Conservation (phyloP, 169 alveolate species). For the Cryptosporidium viatorum region DNA sequence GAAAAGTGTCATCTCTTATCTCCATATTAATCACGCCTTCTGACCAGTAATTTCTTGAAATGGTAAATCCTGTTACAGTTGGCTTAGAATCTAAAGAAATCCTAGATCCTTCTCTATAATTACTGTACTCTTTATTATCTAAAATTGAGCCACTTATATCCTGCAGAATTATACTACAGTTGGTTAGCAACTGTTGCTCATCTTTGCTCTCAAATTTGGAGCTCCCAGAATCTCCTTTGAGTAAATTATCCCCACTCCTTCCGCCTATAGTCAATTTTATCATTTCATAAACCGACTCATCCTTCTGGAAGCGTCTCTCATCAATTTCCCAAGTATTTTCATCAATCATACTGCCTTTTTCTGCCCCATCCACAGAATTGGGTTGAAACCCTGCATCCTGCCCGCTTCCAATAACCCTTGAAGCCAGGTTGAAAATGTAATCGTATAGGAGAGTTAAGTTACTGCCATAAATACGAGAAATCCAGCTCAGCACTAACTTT, state of each 20-base stretch:
- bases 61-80: slow-evolving; percentile 38
- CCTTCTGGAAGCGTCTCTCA: slow-evolving; percentile 35
- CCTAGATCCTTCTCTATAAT: neutral
- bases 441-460: slow-evolving; percentile 55
- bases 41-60: slow-evolving; percentile 68
- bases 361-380: neutral
- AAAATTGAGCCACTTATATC: slow-evolving; percentile 43
- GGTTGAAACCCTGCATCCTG: slow-evolving; percentile 13
- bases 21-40: slow-evolving; percentile 19
- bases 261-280: slow-evolving; percentile 43
- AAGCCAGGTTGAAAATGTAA: slow-evolving; percentile 45
- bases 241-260: slow-evolving; percentile 2
- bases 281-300: slow-evolving; percentile 59
- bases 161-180: slow-evolving; percentile 50
- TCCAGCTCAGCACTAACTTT: slow-evolving; percentile 47
- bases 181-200: slow-evolving; percentile 33
- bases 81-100: neutral
- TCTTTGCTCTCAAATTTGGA: slow-evolving; percentile 4
- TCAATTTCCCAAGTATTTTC: slow-evolving; percentile 41
- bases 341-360: slow-evolving; percentile 1
- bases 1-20: slow-evolving; percentile 34
- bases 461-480: slow-evolving; percentile 53
- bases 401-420: slow-evolving; percentile 46
- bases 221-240: neutral
- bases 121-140: slow-evolving; percentile 28